These are phyloP conservation scores for Cladosporium velox DNA, from an alignment of 2,329 filamentous ascomycete species.

Conservation along the genomic window DNA sequence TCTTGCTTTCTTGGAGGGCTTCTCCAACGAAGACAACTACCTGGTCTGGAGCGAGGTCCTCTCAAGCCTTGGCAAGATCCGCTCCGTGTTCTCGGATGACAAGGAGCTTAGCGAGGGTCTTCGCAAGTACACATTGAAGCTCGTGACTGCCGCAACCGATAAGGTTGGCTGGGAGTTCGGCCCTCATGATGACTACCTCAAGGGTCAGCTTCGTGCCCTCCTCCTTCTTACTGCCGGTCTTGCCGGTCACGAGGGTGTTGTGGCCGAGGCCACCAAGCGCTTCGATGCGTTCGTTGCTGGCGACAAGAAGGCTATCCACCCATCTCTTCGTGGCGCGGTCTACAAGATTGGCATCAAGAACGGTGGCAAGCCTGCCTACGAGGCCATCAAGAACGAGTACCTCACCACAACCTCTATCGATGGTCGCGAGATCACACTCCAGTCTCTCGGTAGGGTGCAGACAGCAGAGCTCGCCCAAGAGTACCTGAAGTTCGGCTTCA, in stretches of 20 bases:
- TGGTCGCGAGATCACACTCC: conserved; percentile 82
- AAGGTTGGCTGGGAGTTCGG: conserved; percentile 83
- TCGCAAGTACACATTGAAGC: conserved; percentile 74
- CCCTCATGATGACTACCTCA: conserved; percentile 78
- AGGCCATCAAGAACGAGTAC: conserved; percentile 83
- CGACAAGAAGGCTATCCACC: conserved; percentile 71
- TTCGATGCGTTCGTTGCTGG: conserved; percentile 78
- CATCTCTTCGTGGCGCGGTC: conserved; percentile 76
- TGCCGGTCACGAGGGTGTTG: conserved; percentile 71
- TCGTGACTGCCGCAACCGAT: conserved; percentile 73
- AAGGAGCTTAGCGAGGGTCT: conserved; percentile 70
- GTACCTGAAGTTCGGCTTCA: conserved; percentile 74
- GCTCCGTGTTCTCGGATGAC: conserved; percentile 81
- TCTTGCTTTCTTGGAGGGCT: conserved; percentile 81
- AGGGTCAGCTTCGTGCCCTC: conserved; percentile 77
- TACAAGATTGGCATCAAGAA: conserved; percentile 79
- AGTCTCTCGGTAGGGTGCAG: conserved; percentile 72
- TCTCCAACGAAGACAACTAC: conserved; percentile 77
- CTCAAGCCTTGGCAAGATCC: conserved; percentile 72
- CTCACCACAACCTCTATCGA: conserved; percentile 80
- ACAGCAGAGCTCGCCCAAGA: conserved; percentile 67
- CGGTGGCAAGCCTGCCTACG: conserved; percentile 68
- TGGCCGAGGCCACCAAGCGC: conserved; percentile 72
- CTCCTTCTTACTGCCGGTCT: conserved; percentile 75
- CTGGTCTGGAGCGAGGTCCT: conserved; percentile 88